phyloP scores from a whole-genome alignment of 306 rosid species.

The Pyrus communis region DNA sequence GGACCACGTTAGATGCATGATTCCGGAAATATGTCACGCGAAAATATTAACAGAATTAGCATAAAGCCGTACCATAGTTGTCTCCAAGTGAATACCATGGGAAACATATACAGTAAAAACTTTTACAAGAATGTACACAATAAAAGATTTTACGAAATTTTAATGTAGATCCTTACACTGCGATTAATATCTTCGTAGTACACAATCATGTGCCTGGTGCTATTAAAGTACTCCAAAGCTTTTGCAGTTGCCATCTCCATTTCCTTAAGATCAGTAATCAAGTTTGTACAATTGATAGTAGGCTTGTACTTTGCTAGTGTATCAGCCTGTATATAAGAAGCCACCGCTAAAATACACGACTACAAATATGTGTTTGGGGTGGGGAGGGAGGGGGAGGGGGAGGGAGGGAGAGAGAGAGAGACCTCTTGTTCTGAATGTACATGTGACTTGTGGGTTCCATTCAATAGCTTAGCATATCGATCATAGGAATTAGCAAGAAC shows the following conservation, averaged over 20 bases:
- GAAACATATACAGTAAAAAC: neutral
- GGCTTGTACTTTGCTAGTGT: slow-evolving; percentile 81
- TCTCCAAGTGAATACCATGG: neutral
- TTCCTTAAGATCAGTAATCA: slow-evolving; percentile 55
- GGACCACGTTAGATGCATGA: neutral
- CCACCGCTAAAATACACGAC: slow-evolving; percentile 10
- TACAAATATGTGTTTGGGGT: neutral
- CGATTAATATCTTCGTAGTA: slow-evolving; percentile 80
- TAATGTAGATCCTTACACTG: slow-evolving; percentile 45
- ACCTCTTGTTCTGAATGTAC: slow-evolving; percentile 90
- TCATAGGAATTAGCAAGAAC: slow-evolving; percentile 87
- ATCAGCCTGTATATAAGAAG: slow-evolving; percentile 46
- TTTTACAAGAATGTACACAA: neutral
- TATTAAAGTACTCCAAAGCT: slow-evolving; percentile 62
- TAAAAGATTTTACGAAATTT: neutral
- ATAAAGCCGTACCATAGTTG: neutral
- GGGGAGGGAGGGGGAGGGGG: no score
- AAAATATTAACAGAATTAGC: neutral
- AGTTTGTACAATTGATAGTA: slow-evolving; percentile 44
- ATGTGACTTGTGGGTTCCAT: slow-evolving; percentile 91
- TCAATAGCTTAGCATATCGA: slow-evolving; percentile 79
- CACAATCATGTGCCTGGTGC: slow-evolving; percentile 69
- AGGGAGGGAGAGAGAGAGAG: slow-evolving; percentile 13
- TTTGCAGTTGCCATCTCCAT: slow-evolving; percentile 52
- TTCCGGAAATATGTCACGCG: neutral